Base-by-base conservation (phyloP, 257 asterid genomes). In the Rhazya stricta region DNA sequence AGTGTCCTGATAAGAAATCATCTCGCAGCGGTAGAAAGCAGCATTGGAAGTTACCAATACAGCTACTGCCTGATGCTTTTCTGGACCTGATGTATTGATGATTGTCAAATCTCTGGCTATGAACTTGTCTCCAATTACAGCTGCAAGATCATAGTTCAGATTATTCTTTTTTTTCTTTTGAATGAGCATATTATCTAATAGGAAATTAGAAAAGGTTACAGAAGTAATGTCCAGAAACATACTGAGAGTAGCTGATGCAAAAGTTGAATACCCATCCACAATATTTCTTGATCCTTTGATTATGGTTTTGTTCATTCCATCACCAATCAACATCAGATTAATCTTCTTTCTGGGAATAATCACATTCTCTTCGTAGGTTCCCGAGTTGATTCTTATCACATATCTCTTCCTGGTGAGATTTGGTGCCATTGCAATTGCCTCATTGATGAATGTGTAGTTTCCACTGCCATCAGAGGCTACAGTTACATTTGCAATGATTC, bases 1-100 rank as follows among this genome's bases (percentile, higher is more conserved):
- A 0, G 96, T 91, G 83, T 91, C 91, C 67, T 91, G 96, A 68
- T 89, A 83, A 41, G 95, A 89, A 27, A 72, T 53, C 71, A 91
- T 87, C 74, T 80, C 78, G 39, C 96, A 91, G 0, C 87, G 88
- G 42, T 79, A 84, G 74, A 89, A 89, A 10, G 93, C 90, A 0
- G 95, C 88, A 9, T 91, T 89, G 0, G 95, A 87, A 0, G 91
- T 89, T 1, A 87, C 91, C 53, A 88, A 70, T 18, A 89, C 77
- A 45, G 96, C 96, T 37, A 91, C 96, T 29, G 93, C 95, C n/a
- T 91, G 96, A 77, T 89, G 95, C 85, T 91, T 91, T 61, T 84
- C 87, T 42, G 95, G 87, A 12, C 81, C 70, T 67, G 96, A 84
- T 0, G 88, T 89, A 86, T 91, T 91, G 39, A 69, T 69, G 74